These are phyloP conservation scores for Melastoma malabathricum DNA, from an alignment of 345 rosid genomes.

Conservation along the genomic window DNA sequence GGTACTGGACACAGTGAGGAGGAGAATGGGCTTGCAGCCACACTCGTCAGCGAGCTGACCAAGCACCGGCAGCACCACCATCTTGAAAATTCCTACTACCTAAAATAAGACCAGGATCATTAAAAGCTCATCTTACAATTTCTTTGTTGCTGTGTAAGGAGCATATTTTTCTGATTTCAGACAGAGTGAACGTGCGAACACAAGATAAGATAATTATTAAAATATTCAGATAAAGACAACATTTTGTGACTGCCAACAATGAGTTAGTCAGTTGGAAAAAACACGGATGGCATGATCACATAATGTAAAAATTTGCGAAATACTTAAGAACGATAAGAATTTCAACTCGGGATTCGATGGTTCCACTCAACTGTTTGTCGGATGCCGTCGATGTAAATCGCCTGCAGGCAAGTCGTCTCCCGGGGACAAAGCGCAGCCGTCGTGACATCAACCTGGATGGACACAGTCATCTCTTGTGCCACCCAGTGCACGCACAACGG, in stretches of 20 bases:
- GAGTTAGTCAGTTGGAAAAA: no score
- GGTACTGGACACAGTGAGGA: slow-evolving; percentile 30
- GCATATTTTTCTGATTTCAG: background rate
- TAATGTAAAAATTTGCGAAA: no score
- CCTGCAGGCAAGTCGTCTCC: slow-evolving; percentile 27
- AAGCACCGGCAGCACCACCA: slow-evolving; percentile 36
- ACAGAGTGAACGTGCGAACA: no score
- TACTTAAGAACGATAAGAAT: background rate
- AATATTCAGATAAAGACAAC: no score
- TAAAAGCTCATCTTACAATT: background rate
- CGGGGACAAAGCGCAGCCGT: slow-evolving; percentile 39
- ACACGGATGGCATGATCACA: background rate
- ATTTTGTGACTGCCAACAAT: no score
- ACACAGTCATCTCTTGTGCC: slow-evolving; percentile 51
- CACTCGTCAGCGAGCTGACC: slow-evolving; percentile 52
- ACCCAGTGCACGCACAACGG: slow-evolving; percentile 42
- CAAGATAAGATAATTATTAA: no score
- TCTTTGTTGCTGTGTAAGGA: background rate
- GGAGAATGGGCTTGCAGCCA: slow-evolving; percentile 42
- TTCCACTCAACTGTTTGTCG: slow-evolving; percentile 30
- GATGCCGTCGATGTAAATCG: slow-evolving; percentile 39
- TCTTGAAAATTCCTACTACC: slow-evolving; percentile 51
- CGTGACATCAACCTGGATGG: slow-evolving; percentile 45
- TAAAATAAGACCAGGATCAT: slow-evolving; percentile 4
- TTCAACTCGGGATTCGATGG: background rate